These are phyloP conservation scores for Zygoascus sp. DNA, from an alignment of 1,139 yeast genomes.

Conservation along the genomic window DNA sequence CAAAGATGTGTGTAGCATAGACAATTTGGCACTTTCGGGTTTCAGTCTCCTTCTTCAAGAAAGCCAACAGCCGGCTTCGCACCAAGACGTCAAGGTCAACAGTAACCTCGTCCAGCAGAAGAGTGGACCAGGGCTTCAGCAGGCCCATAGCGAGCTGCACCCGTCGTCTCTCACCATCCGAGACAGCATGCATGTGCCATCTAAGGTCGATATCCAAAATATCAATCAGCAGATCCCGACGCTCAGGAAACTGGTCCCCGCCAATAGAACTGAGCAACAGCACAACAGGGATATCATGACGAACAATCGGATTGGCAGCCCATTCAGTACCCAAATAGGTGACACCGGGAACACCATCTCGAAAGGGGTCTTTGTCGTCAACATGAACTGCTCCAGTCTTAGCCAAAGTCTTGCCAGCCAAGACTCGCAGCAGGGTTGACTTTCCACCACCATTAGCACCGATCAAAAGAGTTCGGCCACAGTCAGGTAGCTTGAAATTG, in stretches of 20 bases:
- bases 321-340: constrained; percentile 96
- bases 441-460: constrained; percentile 99
- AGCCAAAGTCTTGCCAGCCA: constrained; percentile 89
- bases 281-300: constrained; percentile 84
- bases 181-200: constrained; percentile 90
- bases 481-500: constrained; percentile 57
- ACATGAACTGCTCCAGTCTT: constrained; percentile 58
- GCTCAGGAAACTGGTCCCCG: constrained; percentile 63
- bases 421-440: constrained; percentile 72
- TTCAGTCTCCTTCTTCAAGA: constrained; percentile 65
- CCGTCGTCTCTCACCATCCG: constrained; percentile 92
- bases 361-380: constrained; percentile 84
- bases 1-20: constrained; percentile 96
- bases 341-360: constrained; percentile 56
- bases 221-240: constrained; percentile 70
- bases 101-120: constrained; percentile 88
- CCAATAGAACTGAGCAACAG: constrained; percentile 79
- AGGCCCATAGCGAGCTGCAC: constrained; percentile 94
- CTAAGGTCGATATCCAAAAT: constrained; percentile 77
- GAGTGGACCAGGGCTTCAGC: constrained; percentile 79
- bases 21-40: constrained; percentile 56
- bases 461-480: constrained; percentile 68
- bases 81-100: constrained; percentile 94
- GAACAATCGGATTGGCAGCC: constrained; percentile 88
- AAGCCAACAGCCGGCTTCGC: constrained; percentile 64